Evolutionary conservation across 305 asterid species (phyloP).

Genomic region (Solanum hybrid): DNA sequence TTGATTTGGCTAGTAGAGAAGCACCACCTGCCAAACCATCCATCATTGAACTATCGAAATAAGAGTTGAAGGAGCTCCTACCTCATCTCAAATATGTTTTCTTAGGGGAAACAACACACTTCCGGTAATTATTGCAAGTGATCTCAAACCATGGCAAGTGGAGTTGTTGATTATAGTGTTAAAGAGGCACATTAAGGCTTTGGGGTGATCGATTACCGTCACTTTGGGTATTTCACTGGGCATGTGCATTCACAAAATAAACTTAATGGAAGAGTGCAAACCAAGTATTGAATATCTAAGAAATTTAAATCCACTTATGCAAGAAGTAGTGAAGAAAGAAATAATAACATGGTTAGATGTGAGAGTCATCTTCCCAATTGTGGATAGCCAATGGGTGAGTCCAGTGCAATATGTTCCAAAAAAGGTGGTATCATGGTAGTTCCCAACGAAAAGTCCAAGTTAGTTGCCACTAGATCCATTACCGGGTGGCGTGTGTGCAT

Average conservation of each 20-base stretch:
- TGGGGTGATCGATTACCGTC: neutral
- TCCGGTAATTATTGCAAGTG: neutral
- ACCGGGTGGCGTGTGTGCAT: neutral
- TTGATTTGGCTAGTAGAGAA: neutral
- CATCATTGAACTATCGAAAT: neutral
- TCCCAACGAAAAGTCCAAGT: neutral
- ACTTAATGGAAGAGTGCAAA: neutral
- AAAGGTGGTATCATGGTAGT: neutral
- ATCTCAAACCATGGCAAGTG: neutral
- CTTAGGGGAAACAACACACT: neutral
- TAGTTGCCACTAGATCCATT: neutral
- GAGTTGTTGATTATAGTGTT: neutral
- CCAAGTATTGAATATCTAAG: neutral
- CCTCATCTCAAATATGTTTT: neutral
- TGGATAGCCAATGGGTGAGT: neutral
- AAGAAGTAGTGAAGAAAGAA: neutral
- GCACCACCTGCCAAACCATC: neutral
- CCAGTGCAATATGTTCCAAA: neutral
- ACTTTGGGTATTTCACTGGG: neutral
- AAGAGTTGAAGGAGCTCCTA: neutral
- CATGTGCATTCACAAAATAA: neutral
- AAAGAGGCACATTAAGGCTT: neutral
- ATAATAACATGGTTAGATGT: neutral
- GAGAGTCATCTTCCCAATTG: neutral
- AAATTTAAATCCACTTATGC: neutral